A percentile compares a stretch with the other conserved stretches of the same genome.
Evolutionary conservation across 2,329 filamentous ascomycete genomes (phyloP).

Genomic region (Fusarium penzigii): DNA sequence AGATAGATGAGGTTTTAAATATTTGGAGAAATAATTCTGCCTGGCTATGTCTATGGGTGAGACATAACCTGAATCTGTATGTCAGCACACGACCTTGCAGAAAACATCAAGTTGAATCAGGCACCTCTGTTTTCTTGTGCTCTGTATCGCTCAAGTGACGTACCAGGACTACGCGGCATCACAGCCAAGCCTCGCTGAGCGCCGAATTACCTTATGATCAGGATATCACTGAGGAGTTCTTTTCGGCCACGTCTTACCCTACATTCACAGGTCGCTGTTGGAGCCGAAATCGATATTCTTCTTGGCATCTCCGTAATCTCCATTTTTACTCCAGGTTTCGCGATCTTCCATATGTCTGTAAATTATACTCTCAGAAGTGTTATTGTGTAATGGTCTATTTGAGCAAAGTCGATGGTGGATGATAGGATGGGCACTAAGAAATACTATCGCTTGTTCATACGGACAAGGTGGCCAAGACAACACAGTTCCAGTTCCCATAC

Average conservation of each 20-base stretch:
- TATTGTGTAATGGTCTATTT: too few species aligned
- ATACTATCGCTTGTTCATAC: too few species aligned
- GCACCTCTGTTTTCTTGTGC: conserved; percentile 11
- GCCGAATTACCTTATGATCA: conserved; percentile 8
- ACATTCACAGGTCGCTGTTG: neutral
- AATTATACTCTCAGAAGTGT: neutral
- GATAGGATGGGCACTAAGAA: too few species aligned
- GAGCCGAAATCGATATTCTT: neutral
- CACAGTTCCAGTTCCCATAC: too few species aligned
- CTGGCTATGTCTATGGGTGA: neutral
- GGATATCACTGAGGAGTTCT: conserved; percentile 9
- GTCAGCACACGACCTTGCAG: too few species aligned
- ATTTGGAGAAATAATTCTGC: neutral
- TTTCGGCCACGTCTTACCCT: neutral
- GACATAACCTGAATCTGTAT: neutral
- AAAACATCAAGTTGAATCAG: neutral
- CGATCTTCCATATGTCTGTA: neutral
- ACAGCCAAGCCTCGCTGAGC: conserved; percentile 19
- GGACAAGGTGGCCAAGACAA: too few species aligned
- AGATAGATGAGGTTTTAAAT: neutral
- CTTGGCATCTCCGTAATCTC: conserved; percentile 4
- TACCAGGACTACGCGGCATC: conserved; percentile 22
- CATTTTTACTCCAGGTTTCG: neutral
- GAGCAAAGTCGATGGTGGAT: too few species aligned
- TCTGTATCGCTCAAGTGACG: conserved; percentile 19